phyloP scores from a whole-genome alignment of 805 yeast genomes.

The Cyberlindnera xylosilytica region DNA sequence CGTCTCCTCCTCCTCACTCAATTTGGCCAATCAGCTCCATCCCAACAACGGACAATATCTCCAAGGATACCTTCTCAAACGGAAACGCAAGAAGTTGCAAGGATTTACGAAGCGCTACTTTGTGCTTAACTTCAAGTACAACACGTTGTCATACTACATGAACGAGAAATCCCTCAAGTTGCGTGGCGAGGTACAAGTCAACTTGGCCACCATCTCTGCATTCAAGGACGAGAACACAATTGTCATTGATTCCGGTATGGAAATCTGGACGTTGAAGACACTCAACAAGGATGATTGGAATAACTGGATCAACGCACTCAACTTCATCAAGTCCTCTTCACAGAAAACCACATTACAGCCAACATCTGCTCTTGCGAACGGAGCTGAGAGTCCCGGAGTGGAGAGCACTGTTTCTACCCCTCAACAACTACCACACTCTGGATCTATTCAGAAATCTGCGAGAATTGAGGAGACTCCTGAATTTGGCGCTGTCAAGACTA shows the following conservation, averaged over 20 bases:
- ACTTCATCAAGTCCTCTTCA: slow-evolving; percentile 31
- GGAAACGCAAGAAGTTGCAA: slow-evolving; percentile 78
- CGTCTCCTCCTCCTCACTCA: slow-evolving; percentile 20
- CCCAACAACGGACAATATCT: slow-evolving; percentile 67
- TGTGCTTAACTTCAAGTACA: slow-evolving; percentile 75
- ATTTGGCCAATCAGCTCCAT: slow-evolving; percentile 26
- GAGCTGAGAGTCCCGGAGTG: slow-evolving; percentile 3
- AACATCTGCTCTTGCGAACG: neutral
- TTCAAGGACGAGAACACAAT: slow-evolving; percentile 64
- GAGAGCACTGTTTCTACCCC: slow-evolving; percentile 7
- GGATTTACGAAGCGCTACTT: slow-evolving; percentile 86
- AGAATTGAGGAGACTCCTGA: slow-evolving; percentile 3
- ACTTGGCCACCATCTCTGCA: slow-evolving; percentile 78
- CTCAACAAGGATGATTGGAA: slow-evolving; percentile 61
- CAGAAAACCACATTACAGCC: slow-evolving; percentile 4
- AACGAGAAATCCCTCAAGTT: slow-evolving; percentile 68
- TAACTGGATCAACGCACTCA: slow-evolving; percentile 80
- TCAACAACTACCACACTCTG: slow-evolving; percentile 2
- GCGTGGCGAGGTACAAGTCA: slow-evolving; percentile 90
- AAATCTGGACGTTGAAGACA: slow-evolving; percentile 86
- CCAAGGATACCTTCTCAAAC: slow-evolving; percentile 77
- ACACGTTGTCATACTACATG: slow-evolving; percentile 76
- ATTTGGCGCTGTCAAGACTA: neutral
- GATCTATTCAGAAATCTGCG: neutral
- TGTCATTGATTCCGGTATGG: slow-evolving; percentile 91